Percentiles rank a stretch among this genome's conserved stretches.
Evolutionary conservation across 1,139 yeast species (phyloP).

Genomic region (Yamadazyma diospyri): DNA sequence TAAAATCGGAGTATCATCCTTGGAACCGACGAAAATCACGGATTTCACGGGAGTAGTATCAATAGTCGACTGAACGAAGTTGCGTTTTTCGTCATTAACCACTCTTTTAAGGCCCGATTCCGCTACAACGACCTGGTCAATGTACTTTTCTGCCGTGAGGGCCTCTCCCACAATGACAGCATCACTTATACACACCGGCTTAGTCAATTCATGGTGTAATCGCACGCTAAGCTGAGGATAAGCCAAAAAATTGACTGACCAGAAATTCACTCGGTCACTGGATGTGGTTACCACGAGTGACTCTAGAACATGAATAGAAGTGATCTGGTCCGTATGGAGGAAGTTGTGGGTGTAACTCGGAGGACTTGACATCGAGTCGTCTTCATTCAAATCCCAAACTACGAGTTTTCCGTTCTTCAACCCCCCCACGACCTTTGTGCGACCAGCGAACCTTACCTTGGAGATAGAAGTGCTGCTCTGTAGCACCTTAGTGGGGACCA

Average conservation of each 20-base stretch:
- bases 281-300: conserved; percentile 28
- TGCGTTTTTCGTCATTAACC: conserved; percentile 22
- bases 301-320: conserved; percentile 10
- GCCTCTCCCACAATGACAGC: not conserved
- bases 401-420: conserved; percentile 34
- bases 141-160: not conserved
- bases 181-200: not conserved
- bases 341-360: conserved; percentile 12
- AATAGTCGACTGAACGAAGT: conserved; percentile 21
- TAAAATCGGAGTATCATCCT: conserved; percentile 10
- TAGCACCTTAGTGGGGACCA: conserved; percentile 25
- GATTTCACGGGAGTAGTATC: conserved; percentile 7
- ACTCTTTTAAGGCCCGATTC: conserved; percentile 25
- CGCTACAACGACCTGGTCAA: not conserved
- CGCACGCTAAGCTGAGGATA: conserved; percentile 11
- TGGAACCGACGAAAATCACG: conserved; percentile 9
- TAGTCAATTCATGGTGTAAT: conserved; percentile 8
- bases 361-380: conserved; percentile 24
- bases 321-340: conserved; percentile 12
- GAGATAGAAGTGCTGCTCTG: conserved; percentile 31
- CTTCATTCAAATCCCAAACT: conserved; percentile 33
- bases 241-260: conserved; percentile 34
- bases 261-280: conserved; percentile 35
- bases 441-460: conserved; percentile 26
- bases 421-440: conserved; percentile 35